Evolutionary conservation across 192 early-diverging fungal genomes (phyloP), one percentile per base, ranked within the genome.

Genomic region (Coemansia pectinata): DNA sequence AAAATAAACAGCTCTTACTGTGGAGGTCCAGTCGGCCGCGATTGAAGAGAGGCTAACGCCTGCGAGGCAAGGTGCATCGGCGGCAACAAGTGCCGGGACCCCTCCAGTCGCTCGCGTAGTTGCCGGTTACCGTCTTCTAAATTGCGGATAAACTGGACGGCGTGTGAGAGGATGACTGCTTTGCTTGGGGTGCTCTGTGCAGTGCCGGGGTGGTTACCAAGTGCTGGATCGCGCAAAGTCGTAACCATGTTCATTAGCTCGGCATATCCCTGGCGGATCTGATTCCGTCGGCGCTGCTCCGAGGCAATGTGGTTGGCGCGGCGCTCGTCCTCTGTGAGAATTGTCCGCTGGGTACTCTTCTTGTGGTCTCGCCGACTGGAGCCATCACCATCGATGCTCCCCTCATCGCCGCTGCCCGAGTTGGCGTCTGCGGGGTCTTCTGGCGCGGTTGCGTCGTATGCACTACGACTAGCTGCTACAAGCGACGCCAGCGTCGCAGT

Each of bases 231-330:
- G 39, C 66, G 66, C 53, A 96, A 83, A 3, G 88, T 88, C 39
- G 95, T 93, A 25, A 96, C 93, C 75, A 94, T 87, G 44, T 86
- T 91, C 57, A 93, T 90, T 39, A 98, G 86, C 71, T 92, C 90
- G 45, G 94, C 93, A 69, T 96, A 95, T 3, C 96, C 96, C 48
- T 90, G 78, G 27, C 93, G 86, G 73, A 98, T 98, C 76, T 96
- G 94, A 65, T 94, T 91, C 45, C 96, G 81, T 60, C 96, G 88
- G 65, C 93, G 91, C 82, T 98, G 93, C 72, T 98, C 96, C 14
- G 92, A 94, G 2, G 92, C 94, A 86, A 98, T 98, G 75, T 98
- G 96, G 82, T 96, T 96, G 17, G 91, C 90, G 62, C 92, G 90
- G 77, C 95, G 95, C 76, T 95, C 91, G 19, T 92, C 92, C 31